Percentiles rank a stretch among this genome's conserved stretches.
These are phyloP conservation scores for Trichoderma gamsii DNA, from an alignment of 495 filamentous ascomycete genomes.

Conservation along the genomic window DNA sequence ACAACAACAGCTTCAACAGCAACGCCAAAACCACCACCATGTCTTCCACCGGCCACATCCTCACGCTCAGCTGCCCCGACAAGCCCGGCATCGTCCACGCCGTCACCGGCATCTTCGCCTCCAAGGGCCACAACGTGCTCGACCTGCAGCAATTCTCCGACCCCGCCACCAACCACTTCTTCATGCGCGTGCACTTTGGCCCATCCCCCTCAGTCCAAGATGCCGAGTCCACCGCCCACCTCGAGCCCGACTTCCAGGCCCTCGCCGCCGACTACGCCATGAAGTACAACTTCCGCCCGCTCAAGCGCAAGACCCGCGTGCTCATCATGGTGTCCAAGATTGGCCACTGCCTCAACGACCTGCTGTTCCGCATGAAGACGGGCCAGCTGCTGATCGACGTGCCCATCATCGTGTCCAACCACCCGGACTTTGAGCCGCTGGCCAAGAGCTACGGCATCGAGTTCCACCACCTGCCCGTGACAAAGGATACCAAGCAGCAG, in stretches of 20 bases:
- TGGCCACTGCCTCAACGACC: slow-evolving; percentile 72
- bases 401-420: slow-evolving; percentile 65
- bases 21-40: not conserved
- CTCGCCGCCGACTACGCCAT: slow-evolving; percentile 53
- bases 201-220: slow-evolving; percentile 29
- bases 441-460: slow-evolving; percentile 64
- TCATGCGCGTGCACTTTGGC: slow-evolving; percentile 71
- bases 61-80: slow-evolving; percentile 70
- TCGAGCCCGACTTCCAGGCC: slow-evolving; percentile 46
- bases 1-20: not conserved
- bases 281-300: slow-evolving; percentile 57
- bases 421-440: slow-evolving; percentile 61
- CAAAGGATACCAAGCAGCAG: slow-evolving; percentile 57
- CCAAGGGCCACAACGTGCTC: slow-evolving; percentile 62
- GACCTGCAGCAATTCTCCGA: slow-evolving; percentile 72
- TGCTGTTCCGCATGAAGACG: slow-evolving; percentile 64
- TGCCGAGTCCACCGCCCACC: slow-evolving; percentile 28
- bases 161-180: slow-evolving; percentile 58
- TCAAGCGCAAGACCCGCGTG: slow-evolving; percentile 57
- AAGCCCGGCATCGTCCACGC: slow-evolving; percentile 70
- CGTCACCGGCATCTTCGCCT: slow-evolving; percentile 63
- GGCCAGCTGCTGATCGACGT: slow-evolving; percentile 61
- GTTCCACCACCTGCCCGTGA: slow-evolving; percentile 69
- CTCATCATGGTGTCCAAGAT: slow-evolving; percentile 81
- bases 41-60: slow-evolving; percentile 48